phyloP scores from a whole-genome alignment of 108 stramenopile genomes.

The Skeletonema costatum region DNA sequence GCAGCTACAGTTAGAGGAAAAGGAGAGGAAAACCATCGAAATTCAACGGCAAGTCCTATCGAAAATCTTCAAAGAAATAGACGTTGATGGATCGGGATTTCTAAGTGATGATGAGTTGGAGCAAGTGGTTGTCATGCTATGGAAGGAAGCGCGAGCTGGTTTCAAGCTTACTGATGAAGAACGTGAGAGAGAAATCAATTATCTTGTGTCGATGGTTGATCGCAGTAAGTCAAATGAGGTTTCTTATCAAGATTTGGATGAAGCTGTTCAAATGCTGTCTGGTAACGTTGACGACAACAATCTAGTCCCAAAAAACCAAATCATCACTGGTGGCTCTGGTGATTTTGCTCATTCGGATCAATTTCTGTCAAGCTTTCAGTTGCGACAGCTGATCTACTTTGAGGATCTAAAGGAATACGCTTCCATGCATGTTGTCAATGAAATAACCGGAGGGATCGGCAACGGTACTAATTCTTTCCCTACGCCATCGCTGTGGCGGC shows the following conservation, averaged over 20 bases:
- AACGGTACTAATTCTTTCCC: not conserved
- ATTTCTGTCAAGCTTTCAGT: slow-evolving; percentile 8
- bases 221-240: slow-evolving; percentile 18
- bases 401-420: slow-evolving; percentile 15
- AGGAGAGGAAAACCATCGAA: not conserved
- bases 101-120: slow-evolving; percentile 12
- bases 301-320: not conserved
- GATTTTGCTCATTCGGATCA: slow-evolving; percentile 1
- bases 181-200: slow-evolving; percentile 17
- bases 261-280: slow-evolving; percentile 8
- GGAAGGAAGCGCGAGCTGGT: slow-evolving; percentile 1
- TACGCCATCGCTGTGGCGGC: slow-evolving; percentile 24
- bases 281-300: slow-evolving; percentile 30
- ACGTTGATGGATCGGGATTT: slow-evolving; percentile 15
- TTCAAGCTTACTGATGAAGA: slow-evolving; percentile 15
- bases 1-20: not conserved
- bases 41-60: slow-evolving; percentile 5
- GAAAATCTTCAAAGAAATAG: slow-evolving; percentile 12
- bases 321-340: not conserved
- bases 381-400: slow-evolving; percentile 1
- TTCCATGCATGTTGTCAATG: not conserved
- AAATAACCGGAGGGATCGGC: not conserved
- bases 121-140: slow-evolving; percentile 4
- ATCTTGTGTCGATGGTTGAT: slow-evolving; percentile 22
- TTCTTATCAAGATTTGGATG: slow-evolving; percentile 22